Base-by-base conservation (phyloP, 805 yeast species). In the Starmerella vitae region DNA sequence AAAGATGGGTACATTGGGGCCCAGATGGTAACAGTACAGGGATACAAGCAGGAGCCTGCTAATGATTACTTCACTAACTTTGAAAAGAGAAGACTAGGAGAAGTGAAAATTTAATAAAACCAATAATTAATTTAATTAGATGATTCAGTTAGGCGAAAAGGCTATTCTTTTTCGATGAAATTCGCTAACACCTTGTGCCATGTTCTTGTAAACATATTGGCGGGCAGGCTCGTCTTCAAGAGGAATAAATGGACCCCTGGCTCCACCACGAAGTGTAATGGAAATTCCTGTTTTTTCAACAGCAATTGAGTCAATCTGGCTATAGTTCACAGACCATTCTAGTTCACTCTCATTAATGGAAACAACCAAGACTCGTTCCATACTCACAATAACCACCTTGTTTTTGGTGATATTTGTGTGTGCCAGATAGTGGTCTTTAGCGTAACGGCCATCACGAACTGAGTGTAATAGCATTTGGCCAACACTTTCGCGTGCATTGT, bases 391-490 rank as follows among this genome's bases (percentile, higher is more conserved):
- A 3, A 84, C 78, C 5, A 78, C 79, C 50, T 71, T 67, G 44
- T 83, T 93, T 36, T 76, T 79, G 6, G 93, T 93, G 1, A 93
- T 77, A 33, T 86, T 64, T 15, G 82, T 70, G 58, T 91, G 97
- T 0, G 95, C 93, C 39, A 91, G 63, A 52, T 91, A 91, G 17
- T 64, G 63, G 51, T 91, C 96, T 35, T 67, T 64, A 48, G 72
- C 69, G 53, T 65, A 83, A 25, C 71, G 62, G 1, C 96, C 96
- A 32, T 93, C 93, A 51, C 79, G 79, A 18, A 82, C 72, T 6
- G 75, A 66, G 60, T 83, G 86, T 44, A 91, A 65, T 91, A 96
- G 83, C 53, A 69, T 80, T 57, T 88, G 96, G 5, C 99, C 99
- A 50, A 85, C 91, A 0, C 97, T 79, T 47, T 84, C 95, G 40